phyloP scores from a whole-genome alignment of 306 rosid genomes.

The Rubus idaeus region DNA sequence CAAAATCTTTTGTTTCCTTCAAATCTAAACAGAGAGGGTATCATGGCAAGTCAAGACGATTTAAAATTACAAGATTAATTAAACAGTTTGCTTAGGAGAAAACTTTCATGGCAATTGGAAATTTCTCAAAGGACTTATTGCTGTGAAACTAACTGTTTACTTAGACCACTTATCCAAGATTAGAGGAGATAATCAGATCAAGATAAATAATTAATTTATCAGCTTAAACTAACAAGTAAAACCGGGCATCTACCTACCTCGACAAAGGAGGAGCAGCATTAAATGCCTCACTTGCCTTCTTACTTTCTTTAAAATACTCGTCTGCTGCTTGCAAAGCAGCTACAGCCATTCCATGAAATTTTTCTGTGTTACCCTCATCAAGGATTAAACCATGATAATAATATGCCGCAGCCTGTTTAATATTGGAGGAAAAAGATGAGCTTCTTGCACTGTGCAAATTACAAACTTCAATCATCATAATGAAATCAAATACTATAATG shows the following conservation, averaged over 20 bases:
- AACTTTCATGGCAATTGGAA: background rate
- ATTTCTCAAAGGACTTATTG: conserved; percentile 2
- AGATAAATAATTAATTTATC: background rate
- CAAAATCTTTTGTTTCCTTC: background rate
- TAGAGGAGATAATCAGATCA: background rate
- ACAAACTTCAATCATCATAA: conserved; percentile 11
- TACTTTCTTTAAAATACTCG: conserved; percentile 92
- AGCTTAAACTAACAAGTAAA: background rate
- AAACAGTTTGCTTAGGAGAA: background rate
- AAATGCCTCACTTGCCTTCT: conserved; percentile 75
- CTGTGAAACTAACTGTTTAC: background rate
- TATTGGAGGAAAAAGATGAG: conserved; percentile 21
- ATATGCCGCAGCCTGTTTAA: conserved; percentile 87
- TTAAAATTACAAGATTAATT: background rate
- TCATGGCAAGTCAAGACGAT: background rate
- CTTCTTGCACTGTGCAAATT: conserved; percentile 17
- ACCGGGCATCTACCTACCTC: conserved; percentile 40
- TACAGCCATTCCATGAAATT: conserved; percentile 97
- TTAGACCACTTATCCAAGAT: background rate
- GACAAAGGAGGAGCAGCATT: conserved; percentile 74
- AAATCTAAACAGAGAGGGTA: too few species aligned
- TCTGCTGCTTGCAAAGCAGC: conserved; percentile 99
- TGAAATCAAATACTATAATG: background rate
- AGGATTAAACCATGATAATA: conserved; percentile 97
- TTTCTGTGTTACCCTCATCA: conserved; percentile 98